Percentiles rank a stretch among this genome's conserved stretches.
Conservation (phyloP, 768 basidiomycete genomes). For the Chalciporus piperatus region DNA sequence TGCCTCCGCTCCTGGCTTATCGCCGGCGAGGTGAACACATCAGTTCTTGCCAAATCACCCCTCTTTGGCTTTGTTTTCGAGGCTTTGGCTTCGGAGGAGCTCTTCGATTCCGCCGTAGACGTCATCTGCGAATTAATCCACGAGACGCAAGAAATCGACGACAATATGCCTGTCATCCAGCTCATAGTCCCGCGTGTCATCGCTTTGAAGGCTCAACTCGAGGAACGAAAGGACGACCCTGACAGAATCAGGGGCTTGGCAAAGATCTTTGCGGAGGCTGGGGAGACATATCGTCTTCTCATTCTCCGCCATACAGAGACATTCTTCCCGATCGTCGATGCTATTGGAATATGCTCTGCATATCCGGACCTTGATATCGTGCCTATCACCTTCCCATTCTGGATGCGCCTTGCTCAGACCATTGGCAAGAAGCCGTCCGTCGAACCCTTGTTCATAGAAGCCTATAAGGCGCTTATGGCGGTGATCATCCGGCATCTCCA, state of each 20-base stretch:
- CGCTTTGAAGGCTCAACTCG: conserved; percentile 60
- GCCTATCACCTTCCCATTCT: conserved; percentile 96
- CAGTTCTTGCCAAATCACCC: conserved; percentile 66
- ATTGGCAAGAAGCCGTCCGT: conserved; percentile 75
- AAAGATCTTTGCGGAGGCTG: conserved; percentile 94
- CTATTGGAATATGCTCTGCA: conserved; percentile 89
- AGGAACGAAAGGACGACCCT: conserved; percentile 65
- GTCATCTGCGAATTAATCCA: conserved; percentile 93
- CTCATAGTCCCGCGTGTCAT: conserved; percentile 86
- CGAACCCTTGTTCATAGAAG: conserved; percentile 73
- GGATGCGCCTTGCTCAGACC: conserved; percentile 93
- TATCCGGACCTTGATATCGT: conserved; percentile 95
- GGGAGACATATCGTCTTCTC: conserved; percentile 90
- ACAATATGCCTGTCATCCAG: conserved; percentile 87
- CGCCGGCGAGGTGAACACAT: conserved; percentile 76
- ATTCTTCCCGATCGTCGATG: conserved; percentile 93
- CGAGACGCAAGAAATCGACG: conserved; percentile 96
- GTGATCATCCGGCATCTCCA: conserved; percentile 89
- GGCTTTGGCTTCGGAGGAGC: conserved; percentile 74
- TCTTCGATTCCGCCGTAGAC: conserved; percentile 94
- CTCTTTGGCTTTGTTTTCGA: conserved; percentile 82
- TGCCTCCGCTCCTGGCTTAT: conserved; percentile 86
- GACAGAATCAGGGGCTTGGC: conserved; percentile 89
- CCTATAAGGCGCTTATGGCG: conserved; percentile 79
- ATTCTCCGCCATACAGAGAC: conserved; percentile 87